A percentile compares a stretch with the other conserved stretches of the same genome.
Evolutionary conservation across 192 early-diverging fungal species (phyloP).

Genomic region (Umbelopsis vinacea): DNA sequence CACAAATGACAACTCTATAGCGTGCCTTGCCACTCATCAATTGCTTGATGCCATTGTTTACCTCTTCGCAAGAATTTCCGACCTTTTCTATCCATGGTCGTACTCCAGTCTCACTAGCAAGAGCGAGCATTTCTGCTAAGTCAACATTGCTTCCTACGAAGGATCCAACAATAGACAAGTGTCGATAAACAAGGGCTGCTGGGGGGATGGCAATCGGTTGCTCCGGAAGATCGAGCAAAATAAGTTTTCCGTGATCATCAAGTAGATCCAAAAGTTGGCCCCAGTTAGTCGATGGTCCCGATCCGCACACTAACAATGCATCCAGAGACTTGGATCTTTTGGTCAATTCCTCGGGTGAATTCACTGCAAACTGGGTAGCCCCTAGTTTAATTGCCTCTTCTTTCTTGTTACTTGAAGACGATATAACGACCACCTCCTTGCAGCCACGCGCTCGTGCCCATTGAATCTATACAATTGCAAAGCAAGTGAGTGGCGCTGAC

Average conservation of each 20-base stretch:
- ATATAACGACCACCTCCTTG: constrained; percentile 58
- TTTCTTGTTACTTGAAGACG: constrained; percentile 56
- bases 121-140: constrained; percentile 67
- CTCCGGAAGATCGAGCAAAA: constrained; percentile 72
- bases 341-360: neutral
- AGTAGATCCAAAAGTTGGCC: constrained; percentile 50
- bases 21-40: constrained; percentile 65
- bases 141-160: constrained; percentile 64
- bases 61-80: constrained; percentile 58
- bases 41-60: constrained; percentile 64
- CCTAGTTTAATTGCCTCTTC: constrained; percentile 61
- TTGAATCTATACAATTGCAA: constrained; percentile 48
- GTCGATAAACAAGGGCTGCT: constrained; percentile 46
- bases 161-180: constrained; percentile 65
- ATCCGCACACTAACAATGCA: constrained; percentile 41
- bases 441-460: constrained; percentile 55
- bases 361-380: constrained; percentile 54
- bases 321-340: constrained; percentile 35
- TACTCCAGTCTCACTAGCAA: constrained; percentile 67
- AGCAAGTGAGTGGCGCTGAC: neutral
- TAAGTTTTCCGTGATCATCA: constrained; percentile 60
- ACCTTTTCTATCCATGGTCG: constrained; percentile 67
- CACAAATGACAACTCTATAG: constrained; percentile 67
- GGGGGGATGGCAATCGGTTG: constrained; percentile 50
- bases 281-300: constrained; percentile 49